A percentile compares a stretch with the other conserved stretches of the same genome.
These are phyloP conservation scores for Hypoxylon rubiginosum DNA, from an alignment of 2,329 filamentous ascomycete genomes.

Conservation along the genomic window DNA sequence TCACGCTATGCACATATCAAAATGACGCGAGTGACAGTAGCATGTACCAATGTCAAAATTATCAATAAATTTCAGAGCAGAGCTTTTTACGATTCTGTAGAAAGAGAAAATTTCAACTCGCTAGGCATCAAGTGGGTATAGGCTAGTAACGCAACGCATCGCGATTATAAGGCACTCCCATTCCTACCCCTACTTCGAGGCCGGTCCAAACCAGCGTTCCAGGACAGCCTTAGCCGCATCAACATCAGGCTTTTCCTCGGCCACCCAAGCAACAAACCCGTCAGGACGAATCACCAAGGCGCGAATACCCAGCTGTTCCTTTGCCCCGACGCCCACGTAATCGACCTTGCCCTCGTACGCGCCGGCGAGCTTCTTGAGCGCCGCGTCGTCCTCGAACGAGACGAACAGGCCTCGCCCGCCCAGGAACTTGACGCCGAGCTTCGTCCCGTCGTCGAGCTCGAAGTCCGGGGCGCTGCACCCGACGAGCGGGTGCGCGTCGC, in stretches of 20 bases:
- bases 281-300: constrained; percentile 52
- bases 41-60: too few relatives aligned
- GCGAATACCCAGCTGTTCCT: constrained; percentile 45
- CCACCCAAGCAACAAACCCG: constrained; percentile 52
- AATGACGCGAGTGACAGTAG: too few relatives aligned
- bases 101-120: neutral
- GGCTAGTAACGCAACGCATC: neutral
- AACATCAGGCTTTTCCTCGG: constrained; percentile 40
- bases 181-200: neutral
- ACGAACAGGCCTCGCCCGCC: constrained; percentile 49
- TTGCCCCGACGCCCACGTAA: constrained; percentile 39
- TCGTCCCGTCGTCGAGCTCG: constrained; percentile 46
- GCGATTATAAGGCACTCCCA: neutral
- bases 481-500: constrained; percentile 50
- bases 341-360: constrained; percentile 37
- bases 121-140: constrained; percentile 14
- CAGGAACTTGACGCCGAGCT: constrained; percentile 51
- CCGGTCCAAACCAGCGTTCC: constrained; percentile 35
- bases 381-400: constrained; percentile 41
- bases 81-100: neutral
- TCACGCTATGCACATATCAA: too few relatives aligned
- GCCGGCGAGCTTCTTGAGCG: constrained; percentile 29
- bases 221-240: constrained; percentile 35
- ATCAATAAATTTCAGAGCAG: neutral
- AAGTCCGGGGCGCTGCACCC: constrained; percentile 56